Base-by-base conservation (phyloP, 1,139 yeast genomes). In the Yamadazyma mexicana region DNA sequence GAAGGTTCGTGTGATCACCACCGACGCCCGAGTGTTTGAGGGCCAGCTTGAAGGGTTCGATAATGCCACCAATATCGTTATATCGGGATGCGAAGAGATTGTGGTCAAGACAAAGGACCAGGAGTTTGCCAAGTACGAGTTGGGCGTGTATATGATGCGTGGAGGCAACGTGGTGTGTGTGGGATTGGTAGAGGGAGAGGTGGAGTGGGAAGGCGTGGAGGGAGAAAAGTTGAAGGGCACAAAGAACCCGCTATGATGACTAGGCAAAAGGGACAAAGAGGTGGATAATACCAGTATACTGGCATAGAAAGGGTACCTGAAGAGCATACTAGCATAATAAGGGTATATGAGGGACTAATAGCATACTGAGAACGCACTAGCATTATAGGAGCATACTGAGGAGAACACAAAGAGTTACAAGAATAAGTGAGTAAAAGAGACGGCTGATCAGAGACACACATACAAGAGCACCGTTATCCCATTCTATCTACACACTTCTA, bases 21-120 rank as follows among this genome's bases (percentile, higher is more conserved):
- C 94, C 2, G 96, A 87, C 55, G 97, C 95, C 15, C 68, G 89
- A 40, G 66, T 79, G 44, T 78, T 82, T 41, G 73, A 78, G 57
- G 98, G 96, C 1, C 70, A 63, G 20, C 73, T 91, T 30, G 83
- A 82, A 56, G 95, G 96, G 16, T 89, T 74, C 54, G 98, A 91
- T 59, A 83, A 84, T 52, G 71, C 84, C 37, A 84, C 95, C 20
- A 91, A 91, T 55, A 55, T 91, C 16, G 72, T 88, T 31, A 66
- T 91, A 31, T 63, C 81, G 7, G 63, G 73, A 25, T 73, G 92
- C n/a, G 60, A 73, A 26, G 92, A 86, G 55, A 55, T 77, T 31
- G 56, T 76, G 30, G 61, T 77, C 27, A 64, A 64, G 31, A 58
- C 59, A 1, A 77, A 72, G 17, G 74, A 76, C 0, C 69, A 77